phyloP scores from a whole-genome alignment of 805 yeast genomes.

The Teunomyces aglyptinius region DNA sequence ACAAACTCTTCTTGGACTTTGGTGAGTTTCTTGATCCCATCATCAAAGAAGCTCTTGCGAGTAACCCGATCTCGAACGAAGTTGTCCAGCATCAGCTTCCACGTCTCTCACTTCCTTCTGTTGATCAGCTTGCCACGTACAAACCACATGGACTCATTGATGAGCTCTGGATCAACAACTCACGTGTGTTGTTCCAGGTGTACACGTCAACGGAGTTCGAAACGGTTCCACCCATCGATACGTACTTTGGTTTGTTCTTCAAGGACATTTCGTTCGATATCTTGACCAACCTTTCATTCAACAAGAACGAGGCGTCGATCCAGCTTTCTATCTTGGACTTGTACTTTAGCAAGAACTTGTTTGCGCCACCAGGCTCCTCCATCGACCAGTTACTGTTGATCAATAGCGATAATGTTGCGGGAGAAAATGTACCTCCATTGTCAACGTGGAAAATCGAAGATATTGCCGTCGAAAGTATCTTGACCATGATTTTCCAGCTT shows the following conservation, averaged over 20 bases:
- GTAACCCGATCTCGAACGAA: conserved; percentile 38
- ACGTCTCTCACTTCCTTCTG: conserved; percentile 33
- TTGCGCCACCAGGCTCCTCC: conserved; percentile 64
- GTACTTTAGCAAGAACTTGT: conserved; percentile 60
- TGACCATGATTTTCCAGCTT: conserved; percentile 72
- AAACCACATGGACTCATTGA: conserved; percentile 45
- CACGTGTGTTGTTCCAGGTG: conserved; percentile 60
- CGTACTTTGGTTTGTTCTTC: conserved; percentile 51
- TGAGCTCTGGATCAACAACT: conserved; percentile 58
- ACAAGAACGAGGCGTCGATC: conserved; percentile 80
- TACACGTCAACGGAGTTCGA: conserved; percentile 58
- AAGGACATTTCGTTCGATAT: conserved; percentile 76
- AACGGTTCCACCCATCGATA: conserved; percentile 49
- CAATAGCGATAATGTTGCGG: conserved; percentile 40
- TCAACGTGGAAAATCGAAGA: conserved; percentile 93
- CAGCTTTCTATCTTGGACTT: conserved; percentile 74
- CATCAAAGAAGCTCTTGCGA: conserved; percentile 29
- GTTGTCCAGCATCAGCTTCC: conserved; percentile 42
- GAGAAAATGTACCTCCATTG: conserved; percentile 40
- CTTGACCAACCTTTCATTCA: conserved; percentile 79
- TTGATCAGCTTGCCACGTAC: conserved; percentile 16
- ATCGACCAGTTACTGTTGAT: conserved; percentile 60
- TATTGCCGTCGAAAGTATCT: conserved; percentile 76
- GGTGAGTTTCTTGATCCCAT: conserved; percentile 31
- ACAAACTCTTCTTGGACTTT: conserved; percentile 32